A percentile compares a stretch with the other conserved stretches of the same genome.
Evolutionary conservation across 2,329 filamentous ascomycete species (phyloP).

Genomic region (Pestalotiopsis sp.): DNA sequence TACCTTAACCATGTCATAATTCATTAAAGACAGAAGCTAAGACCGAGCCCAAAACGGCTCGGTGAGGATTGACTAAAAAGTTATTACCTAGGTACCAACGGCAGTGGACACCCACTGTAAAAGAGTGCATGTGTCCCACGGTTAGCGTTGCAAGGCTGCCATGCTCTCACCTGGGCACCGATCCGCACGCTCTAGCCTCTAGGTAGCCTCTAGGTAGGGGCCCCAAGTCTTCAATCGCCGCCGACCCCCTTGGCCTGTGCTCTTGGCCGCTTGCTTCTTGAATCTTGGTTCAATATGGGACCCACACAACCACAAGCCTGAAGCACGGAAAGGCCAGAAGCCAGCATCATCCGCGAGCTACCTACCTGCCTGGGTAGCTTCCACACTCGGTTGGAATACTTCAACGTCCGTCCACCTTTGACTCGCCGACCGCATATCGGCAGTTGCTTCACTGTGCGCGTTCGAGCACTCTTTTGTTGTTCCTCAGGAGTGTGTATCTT

Average conservation of each 20-base stretch:
- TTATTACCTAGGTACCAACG: too few relatives aligned
- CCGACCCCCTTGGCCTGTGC: background rate
- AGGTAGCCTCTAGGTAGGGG: background rate
- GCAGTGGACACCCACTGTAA: background rate
- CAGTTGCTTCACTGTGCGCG: background rate
- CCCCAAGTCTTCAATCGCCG: background rate
- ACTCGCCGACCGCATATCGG: background rate
- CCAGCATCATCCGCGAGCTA: background rate
- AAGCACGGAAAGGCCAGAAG: background rate
- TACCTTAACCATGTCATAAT: background rate
- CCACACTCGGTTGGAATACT: background rate
- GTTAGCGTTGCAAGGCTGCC: background rate
- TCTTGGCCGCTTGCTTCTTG: background rate
- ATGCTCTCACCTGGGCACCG: background rate
- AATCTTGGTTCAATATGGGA: background rate
- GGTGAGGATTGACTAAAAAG: background rate
- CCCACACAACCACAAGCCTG: background rate
- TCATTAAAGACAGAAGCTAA: background rate
- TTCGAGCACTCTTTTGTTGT: background rate
- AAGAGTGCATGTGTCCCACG: background rate
- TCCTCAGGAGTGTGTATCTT: background rate
- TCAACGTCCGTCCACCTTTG: background rate
- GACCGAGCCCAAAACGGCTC: background rate
- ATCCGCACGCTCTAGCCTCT: background rate
- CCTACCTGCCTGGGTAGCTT: background rate